Percentiles rank a stretch among this genome's conserved stretches.
phyloP scores from a whole-genome alignment of 192 early-diverging fungal species.

The Coemansia sp. region DNA sequence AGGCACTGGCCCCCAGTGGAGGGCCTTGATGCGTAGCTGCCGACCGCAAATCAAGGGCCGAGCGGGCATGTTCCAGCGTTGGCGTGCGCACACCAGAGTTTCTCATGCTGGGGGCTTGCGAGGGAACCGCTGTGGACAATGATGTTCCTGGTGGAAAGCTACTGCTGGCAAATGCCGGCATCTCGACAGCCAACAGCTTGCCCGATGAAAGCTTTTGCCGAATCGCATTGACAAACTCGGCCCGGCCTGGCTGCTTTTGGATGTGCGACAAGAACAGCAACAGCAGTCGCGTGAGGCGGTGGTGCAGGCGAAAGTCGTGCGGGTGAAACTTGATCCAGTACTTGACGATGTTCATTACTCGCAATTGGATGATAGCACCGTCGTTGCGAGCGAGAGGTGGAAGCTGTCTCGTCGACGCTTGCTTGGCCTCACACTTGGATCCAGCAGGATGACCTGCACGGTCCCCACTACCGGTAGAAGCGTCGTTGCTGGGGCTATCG shows the following conservation, averaged over 20 bases:
- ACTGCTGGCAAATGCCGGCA: slow-evolving; percentile 31
- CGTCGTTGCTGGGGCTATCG: background rate
- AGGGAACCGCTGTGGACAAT: slow-evolving; percentile 20
- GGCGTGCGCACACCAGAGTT: slow-evolving; percentile 30
- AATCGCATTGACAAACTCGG: slow-evolving; percentile 55
- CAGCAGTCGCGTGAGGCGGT: slow-evolving; percentile 51
- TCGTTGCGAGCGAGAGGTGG: slow-evolving; percentile 45
- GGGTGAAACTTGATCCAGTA: slow-evolving; percentile 87
- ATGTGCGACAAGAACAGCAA: slow-evolving; percentile 56
- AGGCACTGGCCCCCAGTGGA: background rate
- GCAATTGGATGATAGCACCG: slow-evolving; percentile 65
- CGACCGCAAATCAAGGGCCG: slow-evolving; percentile 40
- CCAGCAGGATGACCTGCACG: background rate
- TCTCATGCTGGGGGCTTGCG: slow-evolving; percentile 40
- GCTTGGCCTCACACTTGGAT: slow-evolving; percentile 7
- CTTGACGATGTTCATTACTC: slow-evolving; percentile 86
- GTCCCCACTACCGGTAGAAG: background rate
- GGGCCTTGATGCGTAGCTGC: background rate
- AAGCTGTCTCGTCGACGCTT: slow-evolving; percentile 10
- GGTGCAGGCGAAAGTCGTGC: slow-evolving; percentile 57
- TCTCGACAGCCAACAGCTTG: slow-evolving; percentile 44
- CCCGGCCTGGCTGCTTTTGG: slow-evolving; percentile 54
- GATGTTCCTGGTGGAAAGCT: background rate
- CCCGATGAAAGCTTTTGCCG: slow-evolving; percentile 51
- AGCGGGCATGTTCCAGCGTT: slow-evolving; percentile 28